phyloP scores from a whole-genome alignment of 129 eudicot genomes.

The Helianthus annuus region HanXRQr2.0-SUNRISE NC_035433.2:2089809-2090308 shows the following conservation, averaged over 20 bases:
- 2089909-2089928: conserved; percentile 95
- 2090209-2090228: conserved; percentile 50
- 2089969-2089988: conserved; percentile 85
- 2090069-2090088: conserved; percentile 75
- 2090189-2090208: conserved; percentile 98
- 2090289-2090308: conserved; percentile 63
- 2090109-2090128: conserved; percentile 78
- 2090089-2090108: conserved; percentile 97
- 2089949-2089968: conserved; percentile 73
- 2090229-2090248: background rate
- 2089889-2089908: conserved; percentile 83
- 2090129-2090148: conserved; percentile 91
- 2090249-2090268: background rate
- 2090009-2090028: conserved; percentile 3
- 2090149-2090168: conserved; percentile 89
- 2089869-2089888: conserved; percentile 30
- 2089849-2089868: background rate
- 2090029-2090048: conserved; percentile 10
- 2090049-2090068: background rate
- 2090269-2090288: conserved; percentile 14
- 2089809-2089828: conserved; percentile 98
- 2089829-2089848: conserved; percentile 24
- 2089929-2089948: conserved; percentile 91
- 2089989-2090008: conserved; percentile 82
- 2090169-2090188: conserved; percentile 94